Evolutionary conservation across 257 asterid species (phyloP), one percentile per base, ranked within the genome.

Genomic region (Parsonsia alboflavescens): DNA sequence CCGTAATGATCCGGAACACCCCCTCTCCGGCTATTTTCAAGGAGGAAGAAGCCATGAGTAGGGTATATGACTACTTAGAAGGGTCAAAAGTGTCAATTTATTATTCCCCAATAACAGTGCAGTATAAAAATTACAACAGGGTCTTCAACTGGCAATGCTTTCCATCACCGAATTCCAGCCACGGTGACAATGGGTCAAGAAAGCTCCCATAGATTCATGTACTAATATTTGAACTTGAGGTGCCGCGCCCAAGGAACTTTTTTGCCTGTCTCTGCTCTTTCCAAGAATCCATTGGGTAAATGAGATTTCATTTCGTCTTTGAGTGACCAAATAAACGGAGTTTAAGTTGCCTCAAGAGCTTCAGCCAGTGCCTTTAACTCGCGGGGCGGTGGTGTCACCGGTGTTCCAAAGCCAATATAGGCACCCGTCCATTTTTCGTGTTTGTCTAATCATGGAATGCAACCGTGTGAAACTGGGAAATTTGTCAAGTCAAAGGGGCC

Each of bases 261-360:
- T 64, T 85, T 86, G 30, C 93, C 96, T 10, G 19, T 61, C 2
- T 75, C 78, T 0, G 88, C 74, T 75, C 85, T 77, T 65, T 89
- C 84, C 73, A 86, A 61, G 65, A 87, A 87, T 15, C 77, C 76
- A 46, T 84, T 30, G 4, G 90, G 74, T 5, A 86, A 70, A 48
- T 70, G 21, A 30, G 44, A 1, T 45, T 21, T 50, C 49, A 65
- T 28, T 5, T 68, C 59, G 11, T 88, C 90, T 52, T 79, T 78
- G 19, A 88, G 82, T n/a, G 93, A 86, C 93, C 93, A 89, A 10
- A 89, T 75, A 62, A 88, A 89, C 0, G 92, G 96, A 1, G 78
- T 77, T 10, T 76, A 65, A 46, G 67, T 84, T 21, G 73, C 87
- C 67, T 87, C 89, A 45, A 88, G 72, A 21, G 89, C 91, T 78